Percentiles rank a stretch among this genome's conserved stretches.
phyloP scores from a whole-genome alignment of 495 filamentous ascomycete genomes.

The Penicillium robsamsonii region DNA sequence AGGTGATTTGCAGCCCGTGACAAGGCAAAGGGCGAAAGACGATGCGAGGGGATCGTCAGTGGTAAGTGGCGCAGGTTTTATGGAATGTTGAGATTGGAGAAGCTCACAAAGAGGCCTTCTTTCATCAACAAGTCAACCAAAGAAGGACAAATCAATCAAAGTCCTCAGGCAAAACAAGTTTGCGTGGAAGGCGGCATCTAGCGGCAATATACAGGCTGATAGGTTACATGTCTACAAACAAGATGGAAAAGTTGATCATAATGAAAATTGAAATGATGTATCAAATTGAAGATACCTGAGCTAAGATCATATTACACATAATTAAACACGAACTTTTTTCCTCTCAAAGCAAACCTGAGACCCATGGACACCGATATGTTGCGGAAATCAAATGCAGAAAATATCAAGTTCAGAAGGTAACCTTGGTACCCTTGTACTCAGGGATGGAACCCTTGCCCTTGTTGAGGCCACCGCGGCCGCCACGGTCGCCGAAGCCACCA shows the following conservation, averaged over 20 bases:
- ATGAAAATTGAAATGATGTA: slow-evolving; percentile 15
- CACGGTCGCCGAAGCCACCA: slow-evolving; percentile 49
- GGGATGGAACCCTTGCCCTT: slow-evolving; percentile 73
- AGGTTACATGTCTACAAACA: neutral
- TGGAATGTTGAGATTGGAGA: neutral
- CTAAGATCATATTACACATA: slow-evolving; percentile 22
- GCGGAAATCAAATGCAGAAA: slow-evolving; percentile 15
- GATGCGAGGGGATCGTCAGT: slow-evolving; percentile 5
- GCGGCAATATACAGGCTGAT: neutral
- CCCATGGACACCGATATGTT: slow-evolving; percentile 24
- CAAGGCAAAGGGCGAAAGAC: slow-evolving; percentile 3
- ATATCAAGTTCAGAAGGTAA: slow-evolving; percentile 65
- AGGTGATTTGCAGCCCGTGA: slow-evolving; percentile 31
- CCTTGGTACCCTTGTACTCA: slow-evolving; percentile 90
- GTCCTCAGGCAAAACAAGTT: neutral
- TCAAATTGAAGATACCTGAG: slow-evolving; percentile 20
- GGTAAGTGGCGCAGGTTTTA: neutral
- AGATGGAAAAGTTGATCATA: neutral
- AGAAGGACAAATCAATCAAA: neutral
- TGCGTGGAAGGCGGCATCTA: slow-evolving; percentile 4
- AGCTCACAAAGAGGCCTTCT: neutral
- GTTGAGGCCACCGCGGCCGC: slow-evolving; percentile 52
- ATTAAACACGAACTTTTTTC: slow-evolving; percentile 25
- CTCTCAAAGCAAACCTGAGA: slow-evolving; percentile 10
- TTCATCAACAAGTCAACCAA: neutral